Evolutionary conservation across 2,329 filamentous ascomycete species (phyloP).

Genomic region (Calcarisporium arbuscula): DNA sequence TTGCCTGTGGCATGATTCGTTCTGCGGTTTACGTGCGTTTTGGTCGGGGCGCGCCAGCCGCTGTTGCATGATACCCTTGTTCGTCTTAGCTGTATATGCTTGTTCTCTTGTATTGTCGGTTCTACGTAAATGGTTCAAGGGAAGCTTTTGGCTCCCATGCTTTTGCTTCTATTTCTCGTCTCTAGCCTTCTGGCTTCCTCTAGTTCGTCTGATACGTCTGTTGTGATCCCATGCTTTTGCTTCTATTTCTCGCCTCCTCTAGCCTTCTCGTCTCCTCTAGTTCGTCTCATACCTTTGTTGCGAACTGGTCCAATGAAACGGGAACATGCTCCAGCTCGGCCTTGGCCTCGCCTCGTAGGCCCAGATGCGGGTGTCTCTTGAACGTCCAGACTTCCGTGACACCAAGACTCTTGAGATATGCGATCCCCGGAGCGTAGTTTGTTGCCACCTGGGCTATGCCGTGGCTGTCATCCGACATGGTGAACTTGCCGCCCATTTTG

Average conservation of each 20-base stretch:
- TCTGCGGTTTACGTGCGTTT: too few relatives aligned
- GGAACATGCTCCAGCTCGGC: constrained; percentile 34
- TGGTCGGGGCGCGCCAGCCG: neutral
- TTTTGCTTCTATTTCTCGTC: constrained; percentile 1
- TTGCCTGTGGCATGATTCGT: too few relatives aligned
- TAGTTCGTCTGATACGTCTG: constrained; percentile 20
- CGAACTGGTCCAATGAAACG: constrained; percentile 36
- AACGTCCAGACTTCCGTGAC: constrained; percentile 58
- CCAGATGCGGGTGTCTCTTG: constrained; percentile 28
- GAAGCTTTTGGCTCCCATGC: too few relatives aligned
- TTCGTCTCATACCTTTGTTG: too few relatives aligned
- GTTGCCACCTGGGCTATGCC: constrained; percentile 80
- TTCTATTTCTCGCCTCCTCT: too few relatives aligned
- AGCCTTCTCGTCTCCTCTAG: too few relatives aligned
- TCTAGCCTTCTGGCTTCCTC: constrained; percentile 2
- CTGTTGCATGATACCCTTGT: constrained; percentile 7
- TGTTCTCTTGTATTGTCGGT: too few relatives aligned
- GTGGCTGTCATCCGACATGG: constrained; percentile 92
- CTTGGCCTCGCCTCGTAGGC: constrained; percentile 21
- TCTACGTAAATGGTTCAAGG: neutral
- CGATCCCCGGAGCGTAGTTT: constrained; percentile 67
- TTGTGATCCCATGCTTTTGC: constrained; percentile 3
- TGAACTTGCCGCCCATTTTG: constrained; percentile 70
- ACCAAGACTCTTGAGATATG: constrained; percentile 62
- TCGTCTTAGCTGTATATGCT: too few relatives aligned